Evolutionary conservation across 345 rosid species (phyloP), one percentile per base, ranked within the genome.

Genomic region (Hirschfeldia incana): DNA sequence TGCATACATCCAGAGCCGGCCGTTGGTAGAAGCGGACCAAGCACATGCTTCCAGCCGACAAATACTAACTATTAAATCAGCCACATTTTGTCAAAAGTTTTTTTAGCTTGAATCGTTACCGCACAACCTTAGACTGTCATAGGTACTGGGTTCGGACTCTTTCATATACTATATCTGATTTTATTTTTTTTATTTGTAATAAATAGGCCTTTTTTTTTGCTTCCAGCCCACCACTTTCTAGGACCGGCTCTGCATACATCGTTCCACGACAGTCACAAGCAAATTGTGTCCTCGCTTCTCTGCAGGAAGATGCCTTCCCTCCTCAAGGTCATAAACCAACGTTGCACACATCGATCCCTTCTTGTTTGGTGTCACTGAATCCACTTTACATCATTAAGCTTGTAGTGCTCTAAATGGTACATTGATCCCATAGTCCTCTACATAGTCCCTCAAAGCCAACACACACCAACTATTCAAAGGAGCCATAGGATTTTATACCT

Each of bases 201-300:
- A 21, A 21, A 21, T 21, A 21, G 21, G 21, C 21, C 21, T 21
- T 21, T 21, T 21, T 21, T 21, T 21, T 21, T 21, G 21, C 21
- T 21, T 21, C 21, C 21, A 21, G 21, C 21, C 21, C 21, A 21
- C 21, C 21, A 21, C 21, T 21, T 21, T 21, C 21, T 21, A 21
- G 21, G 21, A 21, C 21, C 21, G 21, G 21, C 21, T 21, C 21
- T 21, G 21, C 21, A 21, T 15, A 82, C 13, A 46, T 84, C 86
- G 46, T 75, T 76, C 90, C 87, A 87, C 57, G 78, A 55, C 26
- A 8, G 83, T 87, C 49, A 84, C 80, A 8, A 65, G 69, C 73
- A 85, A 81, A 77, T 83, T 85, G 62, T 85, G 90, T 2, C 90
- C 90, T 1, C 84, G 81, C 77, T 82, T 87, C 83, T 87, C 90